Base-by-base conservation (phyloP, 73 alveolate genomes). In the Paramecium tetraurelia region DNA sequence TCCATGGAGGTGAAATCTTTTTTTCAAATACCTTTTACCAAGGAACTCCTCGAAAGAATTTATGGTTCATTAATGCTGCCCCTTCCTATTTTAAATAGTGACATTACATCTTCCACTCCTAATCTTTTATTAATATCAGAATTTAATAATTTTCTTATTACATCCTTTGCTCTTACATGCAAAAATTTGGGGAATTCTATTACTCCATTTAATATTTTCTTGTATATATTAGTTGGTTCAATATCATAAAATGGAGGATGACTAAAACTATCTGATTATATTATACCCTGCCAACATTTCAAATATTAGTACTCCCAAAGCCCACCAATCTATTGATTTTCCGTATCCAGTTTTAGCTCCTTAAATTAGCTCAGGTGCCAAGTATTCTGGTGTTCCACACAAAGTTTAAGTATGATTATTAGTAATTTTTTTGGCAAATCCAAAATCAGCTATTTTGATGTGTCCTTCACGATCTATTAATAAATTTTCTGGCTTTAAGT, bases 191-290 rank as follows among this genome's bases (percentile, higher is more conserved):
- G 95, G 29, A 93, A 85, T 21, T 44, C 75, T 11, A 63, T 88
- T 29, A 88, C 85, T 36, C 95, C 92, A 33, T 93, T 71, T 7
- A 93, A 86, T n/a, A 93, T 88, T 75, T 93, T 93, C 69, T 93
- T 80, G 46, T 93, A 93, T 4, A 93, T 93, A 16, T 83, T 70
- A 18, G 86, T 75, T 0, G 98, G 97, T 76, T 87, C 92, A 7
- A 85, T 93, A 89, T 96, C 97, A 95, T 84, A 94, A 86, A 96
- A 96, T 24, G 99, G 99, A 16, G 99, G 99, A 20, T 95, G 93
- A 36, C 93, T 86, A 20, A 86, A 18, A 53, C 18, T n/a, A 27
- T 33, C 9, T 2, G 11, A 12, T 68, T 68, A 48, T 76, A 10
- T 8, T n/a, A 14, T 93, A 84, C 86, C 97, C 98, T 16, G 93